Evolutionary conservation across 176 grass and related monocot species (phyloP).

Genomic region (Ensete glaucum): DNA sequence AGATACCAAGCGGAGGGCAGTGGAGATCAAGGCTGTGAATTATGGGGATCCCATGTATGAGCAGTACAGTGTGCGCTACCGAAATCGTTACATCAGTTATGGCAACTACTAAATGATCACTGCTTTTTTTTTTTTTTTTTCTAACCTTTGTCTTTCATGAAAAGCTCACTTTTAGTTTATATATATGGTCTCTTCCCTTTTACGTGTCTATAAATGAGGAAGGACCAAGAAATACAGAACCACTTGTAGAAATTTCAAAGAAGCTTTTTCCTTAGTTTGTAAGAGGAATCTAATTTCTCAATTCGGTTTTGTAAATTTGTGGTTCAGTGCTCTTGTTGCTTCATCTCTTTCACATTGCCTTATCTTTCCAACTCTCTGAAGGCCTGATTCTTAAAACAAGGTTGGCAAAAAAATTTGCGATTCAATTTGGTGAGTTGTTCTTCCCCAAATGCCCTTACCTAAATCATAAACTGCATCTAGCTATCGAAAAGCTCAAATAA

Average conservation of each 20-base stretch:
- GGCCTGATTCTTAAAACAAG: too few species aligned
- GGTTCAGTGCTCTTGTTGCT: neutral
- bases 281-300: neutral
- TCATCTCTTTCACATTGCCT: neutral
- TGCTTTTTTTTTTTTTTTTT: neutral
- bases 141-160: neutral
- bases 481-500: too few species aligned
- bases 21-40: constrained; percentile 51
- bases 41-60: constrained; percentile 40
- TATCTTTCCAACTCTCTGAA: too few species aligned
- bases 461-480: too few species aligned
- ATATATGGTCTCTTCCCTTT: neutral
- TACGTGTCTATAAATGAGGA: neutral
- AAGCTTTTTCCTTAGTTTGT: neutral
- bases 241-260: neutral
- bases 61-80: constrained; percentile 41
- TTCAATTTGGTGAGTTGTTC: too few species aligned
- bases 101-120: constrained; percentile 4
- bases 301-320: neutral
- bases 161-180: neutral
- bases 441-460: too few species aligned
- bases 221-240: neutral
- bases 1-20: constrained; percentile 27
- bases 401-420: too few species aligned
- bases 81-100: constrained; percentile 42